phyloP scores from a whole-genome alignment of 2,329 filamentous ascomycete species.

The Aspergillus vadensis region DNA sequence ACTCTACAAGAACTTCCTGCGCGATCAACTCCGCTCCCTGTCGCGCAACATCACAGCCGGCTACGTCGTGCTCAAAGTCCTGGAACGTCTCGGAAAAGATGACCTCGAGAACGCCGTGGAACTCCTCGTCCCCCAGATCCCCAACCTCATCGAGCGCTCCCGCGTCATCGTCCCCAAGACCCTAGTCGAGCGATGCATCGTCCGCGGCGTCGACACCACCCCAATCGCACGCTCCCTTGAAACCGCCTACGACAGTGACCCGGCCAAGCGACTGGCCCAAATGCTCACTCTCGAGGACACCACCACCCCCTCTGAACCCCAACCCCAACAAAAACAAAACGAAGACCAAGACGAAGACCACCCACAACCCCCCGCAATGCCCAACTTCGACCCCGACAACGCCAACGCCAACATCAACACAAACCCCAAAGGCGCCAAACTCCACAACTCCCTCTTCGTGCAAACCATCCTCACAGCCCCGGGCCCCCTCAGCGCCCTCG shows the following conservation, averaged over 20 bases:
- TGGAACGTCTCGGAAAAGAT: constrained; percentile 83
- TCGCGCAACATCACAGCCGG: constrained; percentile 87
- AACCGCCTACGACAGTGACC: constrained; percentile 57
- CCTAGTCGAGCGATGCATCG: constrained; percentile 78
- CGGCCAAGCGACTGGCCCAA: constrained; percentile 56
- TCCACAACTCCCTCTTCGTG: constrained; percentile 81
- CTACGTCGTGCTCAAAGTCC: constrained; percentile 79
- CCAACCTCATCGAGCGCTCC: constrained; percentile 70
- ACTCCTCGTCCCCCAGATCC: constrained; percentile 71
- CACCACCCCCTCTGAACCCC: constrained; percentile 1
- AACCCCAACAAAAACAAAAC: constrained; percentile 37
- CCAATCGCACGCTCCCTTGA: constrained; percentile 60
- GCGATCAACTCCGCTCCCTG: constrained; percentile 74
- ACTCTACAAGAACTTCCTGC: constrained; percentile 78
- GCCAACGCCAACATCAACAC: not conserved
- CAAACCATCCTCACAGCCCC: constrained; percentile 76
- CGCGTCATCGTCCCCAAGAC: constrained; percentile 78
- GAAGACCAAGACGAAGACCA: constrained; percentile 52
- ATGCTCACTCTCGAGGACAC: constrained; percentile 61
- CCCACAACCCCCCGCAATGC: constrained; percentile 7
- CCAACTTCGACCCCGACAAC: constrained; percentile 10
- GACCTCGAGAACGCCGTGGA: constrained; percentile 74
- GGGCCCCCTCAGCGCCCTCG: constrained; percentile 66
- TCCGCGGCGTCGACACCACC: constrained; percentile 62
- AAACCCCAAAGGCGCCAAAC: constrained; percentile 50